Base-by-base conservation (phyloP, 164 flowering plant genomes). In the Litsea cubeba region DNA sequence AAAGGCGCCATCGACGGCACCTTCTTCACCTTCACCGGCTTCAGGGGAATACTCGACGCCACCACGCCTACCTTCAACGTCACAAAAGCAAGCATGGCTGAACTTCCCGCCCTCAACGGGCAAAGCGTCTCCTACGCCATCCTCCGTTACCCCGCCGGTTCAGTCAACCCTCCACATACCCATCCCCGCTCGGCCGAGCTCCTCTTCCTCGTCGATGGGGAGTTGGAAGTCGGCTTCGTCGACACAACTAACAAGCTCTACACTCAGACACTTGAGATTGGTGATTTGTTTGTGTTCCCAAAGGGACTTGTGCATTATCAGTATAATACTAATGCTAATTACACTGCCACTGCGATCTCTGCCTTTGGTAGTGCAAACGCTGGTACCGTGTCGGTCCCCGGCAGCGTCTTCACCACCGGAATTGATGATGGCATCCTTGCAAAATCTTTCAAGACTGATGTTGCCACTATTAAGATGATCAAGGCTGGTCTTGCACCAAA, bases 161-260 rank as follows among this genome's bases (percentile, higher is more conserved):
- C 69, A 3, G 63, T 79, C 30, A 79, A 81, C 65, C 82, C 85
- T 0, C 81, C 77, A 18, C 85, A 84, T 72, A 75, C 81, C 20
- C 87, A 84, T 58, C 82, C 87, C 1, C 76, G 83, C 3, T 68
- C 86, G 0, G 72, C 87, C 1, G 85, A 82, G 80, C 84, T 82
- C 60, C 70, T 82, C 23, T 51, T 82, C 20, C 46, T 77, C 12
- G 10, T 82, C 5, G 65, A 74, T 3, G 82, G 84, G 2, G 40
- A 50, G 49, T 65, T 82, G n/a, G 78, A 79, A 22, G 80, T 82
- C 2, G 82, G 81, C 1, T 60, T 81, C 26, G 40, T 78, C 6
- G 83, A 81, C 58, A 76, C 81, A 6, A 76, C 73, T 63, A 78
- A 79, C 76, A 71, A 71, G 68, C 81, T 76, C 5, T 81, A 73